phyloP scores from a whole-genome alignment of 306 rosid species.

The Sphenostylis stenocarpa region DNA sequence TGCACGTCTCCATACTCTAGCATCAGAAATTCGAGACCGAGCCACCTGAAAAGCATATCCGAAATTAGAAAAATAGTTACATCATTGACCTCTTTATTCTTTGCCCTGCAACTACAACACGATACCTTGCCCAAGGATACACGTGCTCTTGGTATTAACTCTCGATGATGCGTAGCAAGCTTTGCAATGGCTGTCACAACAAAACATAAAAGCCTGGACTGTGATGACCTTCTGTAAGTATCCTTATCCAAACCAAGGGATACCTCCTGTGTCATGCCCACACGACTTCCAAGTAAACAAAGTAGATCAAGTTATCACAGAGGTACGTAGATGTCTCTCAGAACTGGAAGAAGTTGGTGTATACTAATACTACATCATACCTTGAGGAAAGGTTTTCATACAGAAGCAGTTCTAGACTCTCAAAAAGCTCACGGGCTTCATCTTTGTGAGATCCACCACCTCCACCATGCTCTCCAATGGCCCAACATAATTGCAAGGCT shows the following conservation, averaged over 20 bases:
- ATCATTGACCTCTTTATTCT: not conserved
- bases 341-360: conserved; percentile 30
- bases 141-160: conserved; percentile 87
- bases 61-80: conserved; percentile 19
- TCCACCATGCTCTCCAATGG: conserved; percentile 97
- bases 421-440: conserved; percentile 97
- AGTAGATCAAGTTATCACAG: conserved; percentile 28
- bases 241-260: conserved; percentile 49
- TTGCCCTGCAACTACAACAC: not conserved
- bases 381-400: conserved; percentile 95
- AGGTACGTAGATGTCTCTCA: conserved; percentile 8
- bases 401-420: conserved; percentile 88
- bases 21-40: conserved; percentile 83
- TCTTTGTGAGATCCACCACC: conserved; percentile 93
- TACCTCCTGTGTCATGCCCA: conserved; percentile 74
- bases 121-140: conserved; percentile 93
- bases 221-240: conserved; percentile 71
- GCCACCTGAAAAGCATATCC: conserved; percentile 62
- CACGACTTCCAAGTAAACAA: conserved; percentile 57
- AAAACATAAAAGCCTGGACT: conserved; percentile 91
- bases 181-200: conserved; percentile 96
- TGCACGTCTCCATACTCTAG: conserved; percentile 85
- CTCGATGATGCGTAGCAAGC: conserved; percentile 88
- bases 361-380: conserved; percentile 60
- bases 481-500: conserved; percentile 96